Evolutionary conservation across 2,329 filamentous ascomycete species (phyloP), one percentile per base, ranked within the genome.

Genomic region (Cephalotrichum gorgonifer): DNA sequence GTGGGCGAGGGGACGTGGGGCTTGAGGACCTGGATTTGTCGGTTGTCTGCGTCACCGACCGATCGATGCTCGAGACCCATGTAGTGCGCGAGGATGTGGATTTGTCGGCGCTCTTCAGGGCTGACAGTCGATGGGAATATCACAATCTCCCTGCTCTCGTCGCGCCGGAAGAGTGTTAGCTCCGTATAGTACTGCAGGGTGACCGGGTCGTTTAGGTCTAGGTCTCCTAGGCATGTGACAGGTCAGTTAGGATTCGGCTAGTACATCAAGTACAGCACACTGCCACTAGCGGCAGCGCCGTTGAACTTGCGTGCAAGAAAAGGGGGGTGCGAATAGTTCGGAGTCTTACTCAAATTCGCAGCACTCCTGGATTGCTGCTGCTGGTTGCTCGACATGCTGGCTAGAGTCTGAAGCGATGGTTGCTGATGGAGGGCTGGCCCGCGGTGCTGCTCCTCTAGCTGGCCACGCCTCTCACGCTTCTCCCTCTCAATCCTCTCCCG

Each of bases 391-490:
- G 64, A 85, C 62, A 69, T 78, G 70, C 58, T 83, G 74, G 60
- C 77, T 30, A 94, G 74, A 6, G 88, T 93, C 56, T 88, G 87
- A 61, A 95, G 82, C 12, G 91, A 96, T 47, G 83, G 81, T 66
- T 96, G 90, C 49, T 84, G 86, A 57, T 93, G 88, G 52, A 93
- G 78, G 59, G 84, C 81, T 43, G 83, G 58, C 71, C 88, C 61
- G 27, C 90, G 83, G 66, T 98, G 93, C 66, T 98, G 93, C 67
- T 98, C 93, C 66, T 98, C 90, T 12, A 98, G 77, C 67, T 98
- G 93, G 44, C 93, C 93, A 47, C 93, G 83, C 57, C 93, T 86
- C 70, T 97, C 91, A 51, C 93, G 80, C 79, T 97, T 98, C 68
- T 97, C 93, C 6, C 93, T 80, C 66, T 98, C 93, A 57, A 98